phyloP scores from a whole-genome alignment of 495 filamentous ascomycete genomes.

The Penicillium robsamsonii region DNA sequence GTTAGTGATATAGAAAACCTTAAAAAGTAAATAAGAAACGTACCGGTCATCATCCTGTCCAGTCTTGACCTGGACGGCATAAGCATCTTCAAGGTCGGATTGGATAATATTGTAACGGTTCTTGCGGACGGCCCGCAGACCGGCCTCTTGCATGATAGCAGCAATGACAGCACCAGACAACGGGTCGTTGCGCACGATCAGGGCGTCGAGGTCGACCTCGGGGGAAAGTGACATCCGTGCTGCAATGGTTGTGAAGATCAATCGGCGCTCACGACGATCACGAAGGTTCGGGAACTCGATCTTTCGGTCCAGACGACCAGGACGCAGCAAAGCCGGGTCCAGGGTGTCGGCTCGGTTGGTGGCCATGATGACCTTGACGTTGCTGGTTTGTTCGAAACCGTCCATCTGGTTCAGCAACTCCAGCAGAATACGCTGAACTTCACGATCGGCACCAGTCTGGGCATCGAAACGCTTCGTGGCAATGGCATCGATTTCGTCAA shows the following conservation, averaged over 20 bases:
- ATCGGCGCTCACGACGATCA: constrained; percentile 86
- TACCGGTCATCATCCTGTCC: constrained; percentile 66
- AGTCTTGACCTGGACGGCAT: constrained; percentile 91
- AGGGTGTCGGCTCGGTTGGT: constrained; percentile 97
- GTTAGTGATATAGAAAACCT: constrained; percentile 18
- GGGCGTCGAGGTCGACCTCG: constrained; percentile 90
- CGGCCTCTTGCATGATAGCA: constrained; percentile 98
- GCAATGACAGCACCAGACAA: constrained; percentile 94
- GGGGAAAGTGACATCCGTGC: constrained; percentile 94
- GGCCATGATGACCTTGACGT: constrained; percentile 99
- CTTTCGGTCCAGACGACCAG: constrained; percentile 93
- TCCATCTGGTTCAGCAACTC: constrained; percentile 99
- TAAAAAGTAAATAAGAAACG: constrained; percentile 18
- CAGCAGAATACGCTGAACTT: constrained; percentile 96
- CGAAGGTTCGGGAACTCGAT: constrained; percentile 94
- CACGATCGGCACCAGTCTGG: constrained; percentile 93
- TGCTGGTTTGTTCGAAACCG: constrained; percentile 96
- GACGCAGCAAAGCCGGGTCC: constrained; percentile 89
- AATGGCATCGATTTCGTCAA: constrained; percentile 98
- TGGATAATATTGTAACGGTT: constrained; percentile 99
- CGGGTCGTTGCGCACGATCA: constrained; percentile 96
- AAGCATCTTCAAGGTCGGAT: constrained; percentile 91
- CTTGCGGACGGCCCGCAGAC: constrained; percentile 91
- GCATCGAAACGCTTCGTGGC: constrained; percentile 99
- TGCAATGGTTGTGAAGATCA: constrained; percentile 96